Conservation (phyloP, 2,329 filamentous ascomycete genomes). For the Beauveria australis region DNA sequence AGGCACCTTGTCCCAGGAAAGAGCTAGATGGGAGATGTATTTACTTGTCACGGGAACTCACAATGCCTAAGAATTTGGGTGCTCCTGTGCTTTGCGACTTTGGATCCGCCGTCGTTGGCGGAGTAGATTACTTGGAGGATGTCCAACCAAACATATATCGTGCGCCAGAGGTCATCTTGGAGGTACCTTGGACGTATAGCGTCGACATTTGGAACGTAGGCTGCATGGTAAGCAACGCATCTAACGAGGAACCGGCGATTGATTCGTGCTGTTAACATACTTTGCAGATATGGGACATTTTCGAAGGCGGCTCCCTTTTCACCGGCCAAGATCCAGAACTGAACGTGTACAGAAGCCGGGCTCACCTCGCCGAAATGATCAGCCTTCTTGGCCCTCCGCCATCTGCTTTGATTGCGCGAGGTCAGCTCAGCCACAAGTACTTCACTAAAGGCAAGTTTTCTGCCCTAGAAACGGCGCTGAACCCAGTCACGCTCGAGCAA, state of each 20-base stretch:
- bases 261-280: background rate
- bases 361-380: slow-evolving; percentile 41
- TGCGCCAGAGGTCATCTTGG: too few species aligned
- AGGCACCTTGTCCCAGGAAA: slow-evolving; percentile 30
- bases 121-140: slow-evolving; percentile 25
- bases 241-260: background rate
- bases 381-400: slow-evolving; percentile 36
- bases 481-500: slow-evolving; percentile 24
- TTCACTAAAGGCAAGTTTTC: slow-evolving; percentile 27
- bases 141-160: slow-evolving; percentile 16
- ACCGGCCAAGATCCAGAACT: slow-evolving; percentile 29
- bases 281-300: slow-evolving; percentile 39
- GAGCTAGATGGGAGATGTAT: slow-evolving; percentile 24
- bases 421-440: slow-evolving; percentile 26
- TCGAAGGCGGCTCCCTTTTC: slow-evolving; percentile 37
- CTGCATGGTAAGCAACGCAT: slow-evolving; percentile 33
- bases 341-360: slow-evolving; percentile 32
- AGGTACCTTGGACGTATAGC: background rate
- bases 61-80: slow-evolving; percentile 23
- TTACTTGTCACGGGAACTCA: slow-evolving; percentile 27
- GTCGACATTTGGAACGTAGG: slow-evolving; percentile 46
- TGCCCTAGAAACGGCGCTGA: slow-evolving; percentile 11
- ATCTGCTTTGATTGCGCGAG: slow-evolving; percentile 23
- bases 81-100: slow-evolving; percentile 40
- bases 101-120: slow-evolving; percentile 33